Base-by-base conservation (phyloP, 495 filamentous ascomycete genomes). In the Lichenothelia convexa region DNA sequence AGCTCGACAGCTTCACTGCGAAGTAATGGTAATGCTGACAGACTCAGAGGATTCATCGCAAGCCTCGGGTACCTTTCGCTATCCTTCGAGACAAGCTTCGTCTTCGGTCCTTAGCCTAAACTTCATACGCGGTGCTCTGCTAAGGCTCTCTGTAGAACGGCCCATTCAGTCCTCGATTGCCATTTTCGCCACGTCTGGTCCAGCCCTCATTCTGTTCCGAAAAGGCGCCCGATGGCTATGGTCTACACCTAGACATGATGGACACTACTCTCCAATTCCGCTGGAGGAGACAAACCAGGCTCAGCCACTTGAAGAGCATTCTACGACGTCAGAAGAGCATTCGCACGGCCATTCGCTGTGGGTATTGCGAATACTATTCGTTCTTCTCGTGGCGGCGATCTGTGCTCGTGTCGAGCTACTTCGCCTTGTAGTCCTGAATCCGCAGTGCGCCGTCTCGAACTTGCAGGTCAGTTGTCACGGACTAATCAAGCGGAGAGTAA, bases 141-240 rank as follows among this genome's bases (percentile, higher is more conserved):
- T 11, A 29, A 13, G 24, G 24, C 9, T 49, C 41, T 47, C 51
- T 32, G 37, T 50, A 38, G 52, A 57, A 18, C 45, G 49, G 18
- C 55, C 55, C 4, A 32, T 55, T 2, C 55, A 57, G 26, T 45
- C 53, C n/a, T 18, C 35, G 22, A 46, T 34, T 34, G 26, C 49
- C 13, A 19, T 55, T 0, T 44, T 59, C 4, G 32, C 45, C 3
- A 22, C 44, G 4, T 40, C 30, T 15, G 53, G 50, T 4, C 21
- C 39, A 6, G 23, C 42, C 12, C 42, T 52, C 18, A 19, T 54
- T 16, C 42, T 24, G 8, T 11, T 2, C 27, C 39, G 21, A 42
- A 44, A 19, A 34, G 45, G 18, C 24, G 42, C 1, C 18, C 39
- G 9, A 30, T 30, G 9, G 7, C 30, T n/a, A 23, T 21, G 5